Base-by-base conservation (phyloP, 805 yeast genomes). In the Nematodospora valgi region DNA sequence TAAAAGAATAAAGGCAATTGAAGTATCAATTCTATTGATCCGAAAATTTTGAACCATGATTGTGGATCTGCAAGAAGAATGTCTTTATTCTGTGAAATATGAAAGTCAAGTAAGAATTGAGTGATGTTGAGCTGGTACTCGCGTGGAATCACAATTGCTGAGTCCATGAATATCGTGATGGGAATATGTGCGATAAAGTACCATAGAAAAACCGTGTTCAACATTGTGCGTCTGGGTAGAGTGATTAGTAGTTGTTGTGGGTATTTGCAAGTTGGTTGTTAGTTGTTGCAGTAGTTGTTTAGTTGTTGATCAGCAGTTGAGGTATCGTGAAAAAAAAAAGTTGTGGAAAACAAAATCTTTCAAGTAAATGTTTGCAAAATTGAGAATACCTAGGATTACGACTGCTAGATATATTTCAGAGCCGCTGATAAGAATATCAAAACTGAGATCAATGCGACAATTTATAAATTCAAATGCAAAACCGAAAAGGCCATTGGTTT, bases 401-500 rank as follows among this genome's bases (percentile, higher is more conserved):
- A n/a, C n/a, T n/a, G n/a, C n/a, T n/a, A n/a, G n/a, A n/a, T n/a
- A n/a, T n/a, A n/a, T n/a, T n/a, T n/a, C n/a, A n/a, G n/a, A n/a
- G n/a, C 86, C 39, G 0, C 96, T 82, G 49, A 86, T 76, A 10
- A 89, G 82, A 13, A 85, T 72, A 51, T 89, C 96, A 6, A 83
- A 36, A 2, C 81, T 41, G 47, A 75, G 75, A 52, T 76, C 78
- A 43, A 60, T 52, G 41, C 62, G 65, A 51, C 74, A 76, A 46
- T 77, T 70, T 3, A 59, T 58, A 46, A n/a, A n/a, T n/a, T n/a
- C n/a, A n/a, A n/a, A n/a, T n/a, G n/a, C 26, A 23, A 23, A 12
- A 13, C 36, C 36, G 5, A n/a, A 28, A 12, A 54, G 57, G 36
- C 71, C 71, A 2, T 68, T 91, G 13, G 94, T 93, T 4, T 93